These are phyloP conservation scores for Quercus aquifolioides DNA, from an alignment of 306 rosid species.

Conservation along the genomic window DNA sequence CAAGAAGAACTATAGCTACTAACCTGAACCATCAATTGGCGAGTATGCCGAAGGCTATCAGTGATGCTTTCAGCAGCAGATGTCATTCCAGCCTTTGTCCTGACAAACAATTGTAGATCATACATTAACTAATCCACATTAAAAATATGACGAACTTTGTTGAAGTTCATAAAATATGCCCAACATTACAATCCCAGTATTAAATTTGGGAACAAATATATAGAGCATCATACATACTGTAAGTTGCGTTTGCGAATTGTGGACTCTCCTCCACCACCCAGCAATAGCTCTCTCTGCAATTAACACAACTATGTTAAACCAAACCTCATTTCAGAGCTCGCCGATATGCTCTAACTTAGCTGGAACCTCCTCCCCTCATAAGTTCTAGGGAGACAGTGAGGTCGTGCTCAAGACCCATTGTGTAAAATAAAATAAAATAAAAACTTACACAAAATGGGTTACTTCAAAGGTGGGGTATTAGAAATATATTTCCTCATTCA, in stretches of 20 bases:
- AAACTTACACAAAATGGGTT: background rate
- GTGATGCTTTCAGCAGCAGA: slow-evolving; percentile 96
- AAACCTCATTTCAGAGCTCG: too few relatives aligned
- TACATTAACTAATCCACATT: slow-evolving; percentile 16
- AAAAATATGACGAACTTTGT: too few relatives aligned
- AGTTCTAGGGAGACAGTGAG: too few relatives aligned
- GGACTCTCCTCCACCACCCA: slow-evolving; percentile 92
- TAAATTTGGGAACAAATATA: background rate
- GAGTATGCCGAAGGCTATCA: slow-evolving; percentile 85
- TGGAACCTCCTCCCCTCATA: too few relatives aligned
- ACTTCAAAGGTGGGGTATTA: background rate
- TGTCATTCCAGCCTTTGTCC: slow-evolving; percentile 94
- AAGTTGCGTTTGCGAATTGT: slow-evolving; percentile 79
- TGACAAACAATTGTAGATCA: slow-evolving; percentile 26
- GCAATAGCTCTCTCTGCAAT: slow-evolving; percentile 76
- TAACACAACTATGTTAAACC: background rate
- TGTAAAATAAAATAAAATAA: background rate
- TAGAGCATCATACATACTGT: slow-evolving; percentile 53
- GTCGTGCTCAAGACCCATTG: too few relatives aligned
- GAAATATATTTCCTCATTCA: background rate
- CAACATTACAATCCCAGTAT: too few relatives aligned
- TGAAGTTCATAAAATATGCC: too few relatives aligned
- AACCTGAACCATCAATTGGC: slow-evolving; percentile 95
- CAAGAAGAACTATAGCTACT: slow-evolving; percentile 8
- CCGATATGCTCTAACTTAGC: too few relatives aligned